phyloP scores from a whole-genome alignment of 345 rosid species.

The Hevea brasiliensis region DNA sequence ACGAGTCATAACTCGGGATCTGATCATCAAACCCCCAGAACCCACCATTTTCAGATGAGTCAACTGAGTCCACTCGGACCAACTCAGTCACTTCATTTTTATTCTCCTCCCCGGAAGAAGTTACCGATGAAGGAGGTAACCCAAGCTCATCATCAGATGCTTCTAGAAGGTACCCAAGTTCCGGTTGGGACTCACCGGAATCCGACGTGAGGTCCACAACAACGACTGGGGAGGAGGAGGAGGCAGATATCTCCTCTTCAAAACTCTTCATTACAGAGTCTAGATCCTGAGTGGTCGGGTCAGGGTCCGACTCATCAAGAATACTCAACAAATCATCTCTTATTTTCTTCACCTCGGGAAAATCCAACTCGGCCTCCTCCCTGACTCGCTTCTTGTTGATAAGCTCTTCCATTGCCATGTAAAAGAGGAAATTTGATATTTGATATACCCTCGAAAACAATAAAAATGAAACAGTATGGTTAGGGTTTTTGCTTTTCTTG shows the following conservation, averaged over 20 bases:
- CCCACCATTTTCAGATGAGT: constrained; percentile 11
- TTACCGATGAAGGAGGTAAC: constrained; percentile 19
- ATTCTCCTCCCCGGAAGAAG: background rate
- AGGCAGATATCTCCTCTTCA: constrained; percentile 21
- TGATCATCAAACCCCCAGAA: constrained; percentile 42
- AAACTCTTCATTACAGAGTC: constrained; percentile 34
- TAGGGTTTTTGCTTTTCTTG: constrained; percentile 8
- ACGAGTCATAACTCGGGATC: constrained; percentile 39
- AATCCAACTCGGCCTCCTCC: constrained; percentile 31
- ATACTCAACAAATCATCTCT: constrained; percentile 42
- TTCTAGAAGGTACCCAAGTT: constrained; percentile 28
- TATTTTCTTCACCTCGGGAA: constrained; percentile 45
- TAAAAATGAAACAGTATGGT: background rate
- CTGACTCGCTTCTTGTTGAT: constrained; percentile 47
- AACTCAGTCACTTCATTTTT: constrained; percentile 7
- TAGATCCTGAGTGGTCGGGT: constrained; percentile 20
- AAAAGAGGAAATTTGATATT: no score
- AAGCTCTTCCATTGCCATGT: constrained; percentile 36
- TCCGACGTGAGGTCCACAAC: constrained; percentile 34
- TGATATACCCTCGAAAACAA: no score
- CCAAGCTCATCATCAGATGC: constrained; percentile 38
- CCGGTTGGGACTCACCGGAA: constrained; percentile 38
- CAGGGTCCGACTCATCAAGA: constrained; percentile 26
- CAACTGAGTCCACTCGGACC: constrained; percentile 29
- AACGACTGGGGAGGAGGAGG: constrained; percentile 7